Evolutionary conservation across 768 basidiomycete species (phyloP).

Genomic region (Suillus subluteus): DNA sequence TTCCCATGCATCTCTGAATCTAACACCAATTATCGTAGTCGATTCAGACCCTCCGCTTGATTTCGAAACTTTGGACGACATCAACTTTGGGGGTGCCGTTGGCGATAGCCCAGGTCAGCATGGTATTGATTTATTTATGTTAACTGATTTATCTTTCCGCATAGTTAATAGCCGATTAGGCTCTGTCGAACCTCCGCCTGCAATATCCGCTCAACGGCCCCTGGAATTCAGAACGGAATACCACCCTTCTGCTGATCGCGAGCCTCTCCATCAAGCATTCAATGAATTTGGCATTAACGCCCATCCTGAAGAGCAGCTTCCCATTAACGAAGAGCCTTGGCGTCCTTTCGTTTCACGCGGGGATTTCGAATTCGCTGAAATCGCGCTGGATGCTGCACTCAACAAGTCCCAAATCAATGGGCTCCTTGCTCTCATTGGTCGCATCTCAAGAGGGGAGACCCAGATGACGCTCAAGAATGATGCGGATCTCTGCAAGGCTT

Average conservation of each 20-base stretch:
- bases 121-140: not conserved
- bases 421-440: conserved; percentile 12
- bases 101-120: not conserved
- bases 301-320: not conserved
- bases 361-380: conserved; percentile 17
- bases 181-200: not conserved
- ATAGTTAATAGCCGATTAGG: not conserved
- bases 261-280: conserved; percentile 18
- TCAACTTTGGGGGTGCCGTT: not conserved
- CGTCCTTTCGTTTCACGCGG: conserved; percentile 11
- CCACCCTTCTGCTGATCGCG: conserved; percentile 24
- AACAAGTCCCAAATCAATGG: conserved; percentile 10
- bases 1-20: too few species aligned
- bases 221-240: conserved; percentile 26
- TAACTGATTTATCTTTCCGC: not conserved
- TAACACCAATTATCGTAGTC: too few species aligned
- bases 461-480: conserved; percentile 17
- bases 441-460: conserved; percentile 19
- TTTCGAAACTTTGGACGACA: not conserved
- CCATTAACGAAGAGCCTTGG: conserved; percentile 6
- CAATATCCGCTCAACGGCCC: not conserved
- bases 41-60: not conserved
- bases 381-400: conserved; percentile 16
- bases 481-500: conserved; percentile 3
- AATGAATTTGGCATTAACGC: conserved; percentile 16